Evolutionary conservation across 2,329 filamentous ascomycete genomes (phyloP).

Genomic region (Ophiocordyceps robertsii): DNA sequence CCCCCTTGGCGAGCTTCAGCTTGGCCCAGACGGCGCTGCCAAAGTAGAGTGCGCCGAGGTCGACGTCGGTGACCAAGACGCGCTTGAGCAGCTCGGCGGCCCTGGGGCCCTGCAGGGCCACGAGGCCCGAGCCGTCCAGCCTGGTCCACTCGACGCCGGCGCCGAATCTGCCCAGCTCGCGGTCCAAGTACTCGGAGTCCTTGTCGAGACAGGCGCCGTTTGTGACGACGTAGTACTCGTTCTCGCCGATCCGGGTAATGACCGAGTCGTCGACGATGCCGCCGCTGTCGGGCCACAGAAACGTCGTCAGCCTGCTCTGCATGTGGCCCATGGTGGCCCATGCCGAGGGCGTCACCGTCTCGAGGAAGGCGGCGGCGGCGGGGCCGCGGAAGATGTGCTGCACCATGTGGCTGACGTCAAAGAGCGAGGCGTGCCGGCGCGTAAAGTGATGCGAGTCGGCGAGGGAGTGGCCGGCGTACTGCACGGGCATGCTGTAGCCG

Average conservation of each 20-base stretch:
- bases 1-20: constrained; percentile 45
- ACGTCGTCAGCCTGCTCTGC: constrained; percentile 69
- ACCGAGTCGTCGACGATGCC: constrained; percentile 94
- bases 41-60: constrained; percentile 65
- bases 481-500: constrained; percentile 83
- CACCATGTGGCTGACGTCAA: constrained; percentile 95
- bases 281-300: constrained; percentile 67
- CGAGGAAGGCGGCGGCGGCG: constrained; percentile 67
- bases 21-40: constrained; percentile 57
- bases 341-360: constrained; percentile 69
- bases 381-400: constrained; percentile 78
- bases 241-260: constrained; percentile 62
- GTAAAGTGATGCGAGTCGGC: constrained; percentile 84
- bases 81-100: constrained; percentile 55
- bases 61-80: constrained; percentile 39
- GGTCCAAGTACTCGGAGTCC: constrained; percentile 63
- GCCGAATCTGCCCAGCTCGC: constrained; percentile 49
- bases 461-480: constrained; percentile 67
- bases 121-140: constrained; percentile 58
- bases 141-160: constrained; percentile 52
- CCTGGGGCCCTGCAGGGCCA: constrained; percentile 82
- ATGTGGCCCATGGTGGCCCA: constrained; percentile 50
- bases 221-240: constrained; percentile 83
- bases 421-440: constrained; percentile 73
- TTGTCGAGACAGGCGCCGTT: constrained; percentile 89